Base-by-base conservation (phyloP, 768 basidiomycete genomes). In the Mycena belliarum region DNA sequence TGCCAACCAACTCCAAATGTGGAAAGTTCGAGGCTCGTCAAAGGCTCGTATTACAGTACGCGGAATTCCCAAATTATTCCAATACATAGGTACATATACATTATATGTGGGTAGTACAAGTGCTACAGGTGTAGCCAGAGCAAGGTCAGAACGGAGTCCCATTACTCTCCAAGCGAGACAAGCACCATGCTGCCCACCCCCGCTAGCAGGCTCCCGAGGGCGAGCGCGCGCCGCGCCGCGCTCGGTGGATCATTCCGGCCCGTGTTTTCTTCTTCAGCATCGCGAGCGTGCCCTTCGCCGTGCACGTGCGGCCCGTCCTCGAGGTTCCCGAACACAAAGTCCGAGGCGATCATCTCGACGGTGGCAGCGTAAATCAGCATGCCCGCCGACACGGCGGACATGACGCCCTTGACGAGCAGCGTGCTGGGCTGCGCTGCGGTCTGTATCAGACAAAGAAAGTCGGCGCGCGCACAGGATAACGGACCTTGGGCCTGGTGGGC, bases 281-380 rank as follows among this genome's bases (percentile, higher is more conserved):
- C 63, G 29, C 56, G 55, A 18, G 61, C 58, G 32, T 60, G 42
- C 23, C 55, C 43, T 21, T 51, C 44, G 8, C 55, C 68, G 55
- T 68, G 65, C 12, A 33, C 43, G n/a, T 69, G 65, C 4, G 68
- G 69, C 38, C 52, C 60, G 40, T 56, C 63, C 38, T 63, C 55
- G n/a, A 58, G 55, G 58, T 83, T 83, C 37, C 90, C 88, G 72
- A 88, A 87, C 41, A 93, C 88, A 63, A 93, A 92, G 70, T 93
- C 91, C 3, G 83, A 91, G 0, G 89, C 91, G 49, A 93, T 82
- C 88, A 93, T 93, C 77, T 93, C 91, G 8, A 93, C 89, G 11
- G 86, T 89, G 12, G 87, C 83, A 0, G 87, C 91, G 65, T 92
- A 93, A 43, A 87, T 91, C 47, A 93, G 80, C 87, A 93, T 85